phyloP scores from a whole-genome alignment of 495 filamentous ascomycete genomes.

The Aspergillus conjunctus region DNA sequence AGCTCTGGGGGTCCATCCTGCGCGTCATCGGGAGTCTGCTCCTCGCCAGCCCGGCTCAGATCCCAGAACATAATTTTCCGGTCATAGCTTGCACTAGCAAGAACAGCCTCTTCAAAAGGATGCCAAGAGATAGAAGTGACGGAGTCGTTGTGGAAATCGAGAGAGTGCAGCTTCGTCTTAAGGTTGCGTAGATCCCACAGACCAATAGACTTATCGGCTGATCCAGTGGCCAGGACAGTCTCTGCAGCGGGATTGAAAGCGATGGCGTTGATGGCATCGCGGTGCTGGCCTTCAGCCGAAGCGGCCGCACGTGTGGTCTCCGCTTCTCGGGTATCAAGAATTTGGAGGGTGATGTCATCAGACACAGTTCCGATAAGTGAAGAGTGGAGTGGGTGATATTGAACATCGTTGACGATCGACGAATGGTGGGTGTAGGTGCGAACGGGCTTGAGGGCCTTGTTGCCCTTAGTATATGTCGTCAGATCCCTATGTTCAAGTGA shows the following conservation, averaged over 20 bases:
- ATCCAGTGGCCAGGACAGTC: conserved; percentile 85
- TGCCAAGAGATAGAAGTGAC: conserved; percentile 95
- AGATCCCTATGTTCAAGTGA: conserved; percentile 62
- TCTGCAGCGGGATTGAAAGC: conserved; percentile 91
- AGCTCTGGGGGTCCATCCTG: conserved; percentile 96
- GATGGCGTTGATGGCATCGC: conserved; percentile 90
- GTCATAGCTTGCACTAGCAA: conserved; percentile 91
- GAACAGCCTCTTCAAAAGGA: conserved; percentile 80
- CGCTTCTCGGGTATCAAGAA: conserved; percentile 76
- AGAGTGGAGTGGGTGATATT: conserved; percentile 82
- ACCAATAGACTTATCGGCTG: conserved; percentile 90
- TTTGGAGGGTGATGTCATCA: conserved; percentile 90
- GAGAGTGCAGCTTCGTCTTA: conserved; percentile 78
- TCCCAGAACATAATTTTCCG: conserved; percentile 97
- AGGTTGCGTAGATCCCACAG: conserved; percentile 94
- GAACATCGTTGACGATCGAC: conserved; percentile 94
- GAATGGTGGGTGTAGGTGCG: conserved; percentile 84
- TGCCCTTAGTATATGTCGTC: conserved; percentile 66
- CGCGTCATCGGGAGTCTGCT: conserved; percentile 92
- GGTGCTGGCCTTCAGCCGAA: conserved; percentile 68
- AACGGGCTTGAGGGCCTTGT: conserved; percentile 67
- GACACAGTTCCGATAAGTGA: conserved; percentile 89
- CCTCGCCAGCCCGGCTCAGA: conserved; percentile 82
- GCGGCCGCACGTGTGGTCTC: conserved; percentile 65
- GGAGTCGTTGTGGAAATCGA: conserved; percentile 81